Base-by-base conservation (phyloP, 768 basidiomycete species). In the Lenzites betulinus region DNA sequence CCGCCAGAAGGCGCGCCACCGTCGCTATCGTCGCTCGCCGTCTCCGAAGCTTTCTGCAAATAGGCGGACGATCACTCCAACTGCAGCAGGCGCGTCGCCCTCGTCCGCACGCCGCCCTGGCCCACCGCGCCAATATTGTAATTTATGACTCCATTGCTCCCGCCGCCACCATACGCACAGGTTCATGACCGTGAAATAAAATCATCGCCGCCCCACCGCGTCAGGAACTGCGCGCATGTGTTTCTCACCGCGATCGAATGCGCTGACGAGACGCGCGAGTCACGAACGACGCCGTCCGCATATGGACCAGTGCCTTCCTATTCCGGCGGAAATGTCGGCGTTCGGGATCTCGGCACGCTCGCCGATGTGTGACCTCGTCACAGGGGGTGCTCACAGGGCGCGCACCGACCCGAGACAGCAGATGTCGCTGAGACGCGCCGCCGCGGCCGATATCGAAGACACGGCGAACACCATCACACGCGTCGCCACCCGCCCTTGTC, bases 271-370 rank as follows among this genome's bases (percentile, higher is more conserved):
- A n/a, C n/a, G 30, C 44, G 13, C 30, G 46, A 46, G 46, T 48
- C 54, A n/a, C n/a, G n/a, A 56, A 56, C 47, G 39, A 57, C 47
- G 55, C 47, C 22, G n/a, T 39, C 55, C 55, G 2, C 46, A 57
- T 57, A 41, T 42, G 55, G 55, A 22, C 9, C 25, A 25, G 22
- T 15, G 23, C 36, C 47, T 57, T 25, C 55, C 55, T 36, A 26
- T 49, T 28, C 12, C 38, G 55, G 55, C 26, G 6, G 38, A 57
- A 57, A 11, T 28, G 55, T 49, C 55, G 55, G 55, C 16, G 7
- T 18, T 18, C 48, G 25, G n/a, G n/a, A n/a, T n/a, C n/a, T n/a
- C n/a, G n/a, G 41, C 41, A 42, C n/a, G 41, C 41, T 42, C 41
- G n/a, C 41, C 6, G n/a, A n/a, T n/a, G n/a, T n/a, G n/a, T n/a